Conservation (phyloP, 192 early-diverging fungal genomes). For the Irineochytrium annulatum region DNA sequence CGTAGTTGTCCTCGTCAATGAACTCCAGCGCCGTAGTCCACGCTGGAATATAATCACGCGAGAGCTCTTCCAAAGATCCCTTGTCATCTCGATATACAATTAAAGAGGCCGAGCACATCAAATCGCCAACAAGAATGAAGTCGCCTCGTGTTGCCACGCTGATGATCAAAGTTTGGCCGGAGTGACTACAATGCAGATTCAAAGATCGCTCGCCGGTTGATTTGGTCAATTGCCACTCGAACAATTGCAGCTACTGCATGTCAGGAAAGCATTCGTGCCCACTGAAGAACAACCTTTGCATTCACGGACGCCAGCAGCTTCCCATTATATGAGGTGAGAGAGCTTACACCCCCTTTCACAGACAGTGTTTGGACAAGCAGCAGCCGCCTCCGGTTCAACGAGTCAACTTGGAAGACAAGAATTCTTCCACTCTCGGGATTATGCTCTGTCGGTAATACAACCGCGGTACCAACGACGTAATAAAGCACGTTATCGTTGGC, state of each 20-base stretch:
- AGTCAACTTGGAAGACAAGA: slow-evolving; percentile 53
- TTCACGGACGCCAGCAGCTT: slow-evolving; percentile 68
- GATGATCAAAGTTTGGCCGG: slow-evolving; percentile 57
- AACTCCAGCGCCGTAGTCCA: slow-evolving; percentile 65
- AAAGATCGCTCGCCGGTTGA: not conserved
- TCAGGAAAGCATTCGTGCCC: slow-evolving; percentile 6
- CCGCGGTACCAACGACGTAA: slow-evolving; percentile 74
- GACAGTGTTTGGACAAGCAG: slow-evolving; percentile 42
- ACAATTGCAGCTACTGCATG: slow-evolving; percentile 2
- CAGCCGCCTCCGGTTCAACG: slow-evolving; percentile 34
- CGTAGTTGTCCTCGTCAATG: slow-evolving; percentile 54
- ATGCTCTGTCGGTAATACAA: slow-evolving; percentile 50
- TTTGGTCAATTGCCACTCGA: not conserved
- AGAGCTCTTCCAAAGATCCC: slow-evolving; percentile 49
- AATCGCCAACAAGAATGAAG: slow-evolving; percentile 73
- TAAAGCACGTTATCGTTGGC: slow-evolving; percentile 31
- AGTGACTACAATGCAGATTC: slow-evolving; percentile 23
- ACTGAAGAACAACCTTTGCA: slow-evolving; percentile 8
- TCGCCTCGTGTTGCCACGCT: slow-evolving; percentile 60
- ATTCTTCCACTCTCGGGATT: slow-evolving; percentile 72
- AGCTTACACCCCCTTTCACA: slow-evolving; percentile 66
- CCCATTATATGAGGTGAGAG: slow-evolving; percentile 53
- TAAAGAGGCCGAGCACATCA: slow-evolving; percentile 73
- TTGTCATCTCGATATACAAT: slow-evolving; percentile 38
- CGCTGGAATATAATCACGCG: slow-evolving; percentile 54